Percentiles rank a stretch among this genome's conserved stretches.
phyloP scores from a whole-genome alignment of 768 basidiomycete species.

The Termitomyces sp. region DNA sequence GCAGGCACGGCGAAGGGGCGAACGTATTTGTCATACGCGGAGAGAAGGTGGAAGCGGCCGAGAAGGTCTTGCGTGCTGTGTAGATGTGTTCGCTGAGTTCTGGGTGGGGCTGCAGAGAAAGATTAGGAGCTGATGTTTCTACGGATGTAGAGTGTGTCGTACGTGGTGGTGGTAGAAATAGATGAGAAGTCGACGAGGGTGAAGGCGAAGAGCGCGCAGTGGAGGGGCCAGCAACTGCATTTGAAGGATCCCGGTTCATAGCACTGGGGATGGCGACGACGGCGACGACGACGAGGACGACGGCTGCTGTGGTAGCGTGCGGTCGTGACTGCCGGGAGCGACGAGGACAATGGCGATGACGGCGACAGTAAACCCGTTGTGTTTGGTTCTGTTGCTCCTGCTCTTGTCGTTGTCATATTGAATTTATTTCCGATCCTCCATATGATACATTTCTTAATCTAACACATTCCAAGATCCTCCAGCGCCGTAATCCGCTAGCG shows the following conservation, averaged over 20 bases:
- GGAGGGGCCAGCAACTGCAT: conserved; percentile 66
- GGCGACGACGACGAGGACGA: conserved; percentile 18
- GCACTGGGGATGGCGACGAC: conserved; percentile 9
- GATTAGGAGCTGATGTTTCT: conserved; percentile 3
- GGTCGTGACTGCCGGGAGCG: conserved; percentile 12
- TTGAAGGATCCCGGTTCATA: conserved; percentile 39
- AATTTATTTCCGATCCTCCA: conserved; percentile 1
- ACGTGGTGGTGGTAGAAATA: conserved; percentile 41
- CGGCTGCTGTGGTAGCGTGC: conserved; percentile 14
- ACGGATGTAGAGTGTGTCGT: conserved; percentile 11
- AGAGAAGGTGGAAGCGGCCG: conserved; percentile 60
- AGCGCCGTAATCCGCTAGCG: conserved; percentile 18
- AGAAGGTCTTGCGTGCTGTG: conserved; percentile 78
- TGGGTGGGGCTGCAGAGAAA: conserved; percentile 24
- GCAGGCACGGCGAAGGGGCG: conserved; percentile 40
- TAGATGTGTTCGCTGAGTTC: conserved; percentile 45
- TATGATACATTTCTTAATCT: conserved; percentile 3
- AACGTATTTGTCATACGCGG: conserved; percentile 81
- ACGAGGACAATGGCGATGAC: conserved; percentile 13
- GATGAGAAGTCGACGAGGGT: conserved; percentile 21
- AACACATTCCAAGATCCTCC: not conserved
- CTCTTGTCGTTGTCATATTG: not conserved
- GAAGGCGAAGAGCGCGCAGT: conserved; percentile 25
- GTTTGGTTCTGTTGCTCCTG: conserved; percentile 20
- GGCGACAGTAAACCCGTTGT: conserved; percentile 11